Percentiles rank a stretch among this genome's conserved stretches.
These are phyloP conservation scores for Aureobasidium sp. DNA, from an alignment of 2,329 filamentous ascomycete genomes.

Conservation along the genomic window DNA sequence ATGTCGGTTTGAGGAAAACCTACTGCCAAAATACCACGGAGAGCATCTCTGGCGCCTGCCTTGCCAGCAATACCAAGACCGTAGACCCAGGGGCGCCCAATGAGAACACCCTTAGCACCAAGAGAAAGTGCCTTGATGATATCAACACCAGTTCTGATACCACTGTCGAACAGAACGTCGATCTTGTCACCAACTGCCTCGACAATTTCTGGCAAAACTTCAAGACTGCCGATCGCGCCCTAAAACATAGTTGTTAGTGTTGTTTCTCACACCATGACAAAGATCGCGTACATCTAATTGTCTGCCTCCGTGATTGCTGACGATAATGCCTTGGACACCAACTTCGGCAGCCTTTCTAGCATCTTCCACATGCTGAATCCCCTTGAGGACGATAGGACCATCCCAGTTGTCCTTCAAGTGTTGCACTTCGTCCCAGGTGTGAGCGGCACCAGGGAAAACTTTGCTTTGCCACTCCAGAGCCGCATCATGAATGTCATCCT, in stretches of 20 bases:
- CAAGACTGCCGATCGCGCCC: slow-evolving; percentile 39
- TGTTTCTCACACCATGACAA: neutral
- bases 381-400: slow-evolving; percentile 56
- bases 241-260: neutral
- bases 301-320: slow-evolving; percentile 46
- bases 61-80: slow-evolving; percentile 48
- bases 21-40: neutral
- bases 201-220: slow-evolving; percentile 51
- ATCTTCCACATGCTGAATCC: slow-evolving; percentile 44
- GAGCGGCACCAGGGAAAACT: slow-evolving; percentile 33
- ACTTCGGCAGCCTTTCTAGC: slow-evolving; percentile 36
- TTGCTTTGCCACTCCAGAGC: slow-evolving; percentile 44
- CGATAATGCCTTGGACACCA: slow-evolving; percentile 42
- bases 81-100: slow-evolving; percentile 51
- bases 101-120: slow-evolving; percentile 49
- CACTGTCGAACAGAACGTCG: slow-evolving; percentile 44
- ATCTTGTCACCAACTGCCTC: slow-evolving; percentile 45
- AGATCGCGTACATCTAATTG: slow-evolving; percentile 35
- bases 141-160: slow-evolving; percentile 41
- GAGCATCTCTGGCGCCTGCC: slow-evolving; percentile 40
- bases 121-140: slow-evolving; percentile 43
- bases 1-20: neutral
- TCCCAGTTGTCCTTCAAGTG: slow-evolving; percentile 52
- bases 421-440: slow-evolving; percentile 49
- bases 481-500: slow-evolving; percentile 41